Evolutionary conservation across 2,329 filamentous ascomycete species (phyloP).

Genomic region (Elsinoe ampelina): DNA sequence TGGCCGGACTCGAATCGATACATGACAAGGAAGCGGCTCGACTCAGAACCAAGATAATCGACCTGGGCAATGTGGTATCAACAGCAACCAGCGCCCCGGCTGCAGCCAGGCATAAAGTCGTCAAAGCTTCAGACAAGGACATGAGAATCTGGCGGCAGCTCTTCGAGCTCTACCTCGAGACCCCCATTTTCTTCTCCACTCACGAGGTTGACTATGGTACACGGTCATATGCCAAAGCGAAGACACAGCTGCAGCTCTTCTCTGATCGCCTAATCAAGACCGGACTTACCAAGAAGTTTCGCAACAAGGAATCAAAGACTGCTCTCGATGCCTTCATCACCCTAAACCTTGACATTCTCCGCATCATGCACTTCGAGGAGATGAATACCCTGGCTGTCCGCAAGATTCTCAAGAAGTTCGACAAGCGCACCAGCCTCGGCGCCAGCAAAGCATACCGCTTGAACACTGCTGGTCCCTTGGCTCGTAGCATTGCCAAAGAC

Average conservation of each 20-base stretch:
- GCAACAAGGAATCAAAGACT: constrained; percentile 52
- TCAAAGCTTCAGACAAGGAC: constrained; percentile 46
- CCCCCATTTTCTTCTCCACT: constrained; percentile 72
- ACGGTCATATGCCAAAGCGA: constrained; percentile 55
- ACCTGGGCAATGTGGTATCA: constrained; percentile 56
- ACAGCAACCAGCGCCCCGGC: constrained; percentile 44
- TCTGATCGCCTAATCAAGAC: constrained; percentile 55
- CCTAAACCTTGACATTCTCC: constrained; percentile 68
- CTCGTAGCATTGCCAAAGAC: constrained; percentile 61
- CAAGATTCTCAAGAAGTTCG: constrained; percentile 89
- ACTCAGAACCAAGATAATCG: constrained; percentile 54
- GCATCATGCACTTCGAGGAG: constrained; percentile 73
- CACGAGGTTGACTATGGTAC: constrained; percentile 61
- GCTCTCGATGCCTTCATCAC: constrained; percentile 61
- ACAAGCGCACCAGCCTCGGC: constrained; percentile 70
- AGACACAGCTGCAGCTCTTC: constrained; percentile 62
- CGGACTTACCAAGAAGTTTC: constrained; percentile 53
- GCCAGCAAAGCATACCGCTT: constrained; percentile 46
- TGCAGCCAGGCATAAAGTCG: constrained; percentile 40
- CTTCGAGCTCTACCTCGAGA: constrained; percentile 72
- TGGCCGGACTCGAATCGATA: constrained; percentile 58
- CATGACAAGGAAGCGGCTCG: constrained; percentile 56
- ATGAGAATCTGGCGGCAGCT: constrained; percentile 69
- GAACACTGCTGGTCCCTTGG: constrained; percentile 52
- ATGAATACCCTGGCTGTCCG: constrained; percentile 67